Conservation (phyloP, 306 rosid species). For the Begonia loranthoides region DNA sequence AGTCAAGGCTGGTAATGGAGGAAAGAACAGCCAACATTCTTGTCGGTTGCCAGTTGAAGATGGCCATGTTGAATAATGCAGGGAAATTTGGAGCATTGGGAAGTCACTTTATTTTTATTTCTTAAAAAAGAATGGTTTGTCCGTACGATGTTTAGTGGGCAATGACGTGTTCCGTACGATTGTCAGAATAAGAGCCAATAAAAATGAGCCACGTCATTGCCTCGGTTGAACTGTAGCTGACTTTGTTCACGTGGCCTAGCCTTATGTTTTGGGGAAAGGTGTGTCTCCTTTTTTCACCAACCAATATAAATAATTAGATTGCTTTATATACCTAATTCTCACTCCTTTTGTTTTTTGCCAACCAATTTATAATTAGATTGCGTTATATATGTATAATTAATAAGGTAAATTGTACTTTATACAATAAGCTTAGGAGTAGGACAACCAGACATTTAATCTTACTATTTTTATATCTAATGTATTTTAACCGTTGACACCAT, state of each 20-base stretch:
- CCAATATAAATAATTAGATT: too few relatives aligned
- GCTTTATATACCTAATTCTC: too few relatives aligned
- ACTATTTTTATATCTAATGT: too few relatives aligned
- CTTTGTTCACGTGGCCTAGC: constrained; percentile 26
- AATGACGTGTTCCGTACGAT: constrained; percentile 19
- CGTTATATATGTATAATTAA: too few relatives aligned
- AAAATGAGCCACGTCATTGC: constrained; percentile 2
- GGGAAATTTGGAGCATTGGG: constrained; percentile 16
- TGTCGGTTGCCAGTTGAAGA: constrained; percentile 59
- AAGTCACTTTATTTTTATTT: not conserved
- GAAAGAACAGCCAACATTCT: constrained; percentile 27
- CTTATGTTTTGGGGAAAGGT: not conserved
- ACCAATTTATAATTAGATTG: too few relatives aligned
- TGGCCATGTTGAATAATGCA: constrained; percentile 23
- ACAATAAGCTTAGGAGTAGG: too few relatives aligned
- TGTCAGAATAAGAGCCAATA: constrained; percentile 3
- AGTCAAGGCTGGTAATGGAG: constrained; percentile 1
- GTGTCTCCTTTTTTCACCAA: too few relatives aligned
- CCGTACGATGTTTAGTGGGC: constrained; percentile 24
- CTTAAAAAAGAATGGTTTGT: not conserved
- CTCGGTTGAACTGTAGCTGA: not conserved
- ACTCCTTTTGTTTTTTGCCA: too few relatives aligned
- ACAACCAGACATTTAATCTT: too few relatives aligned
- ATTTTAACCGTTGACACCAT: too few relatives aligned
- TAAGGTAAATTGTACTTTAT: too few relatives aligned